Evolutionary conservation across 2,329 filamentous ascomycete species (phyloP).

Genomic region (Penicillium sp.): DNA sequence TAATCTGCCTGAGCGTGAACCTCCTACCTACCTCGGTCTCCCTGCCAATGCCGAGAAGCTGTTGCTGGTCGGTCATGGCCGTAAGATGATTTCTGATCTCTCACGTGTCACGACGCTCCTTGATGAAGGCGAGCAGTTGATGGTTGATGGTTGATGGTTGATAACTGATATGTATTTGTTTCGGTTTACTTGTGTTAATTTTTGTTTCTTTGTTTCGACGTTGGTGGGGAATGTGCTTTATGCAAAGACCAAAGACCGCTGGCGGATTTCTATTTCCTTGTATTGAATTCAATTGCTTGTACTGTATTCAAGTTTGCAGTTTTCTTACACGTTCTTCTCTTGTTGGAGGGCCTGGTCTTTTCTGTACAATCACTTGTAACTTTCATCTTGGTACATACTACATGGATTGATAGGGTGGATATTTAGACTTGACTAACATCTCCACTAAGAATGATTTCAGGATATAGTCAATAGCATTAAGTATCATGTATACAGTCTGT

Average conservation of each 20-base stretch:
- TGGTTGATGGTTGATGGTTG: conserved; percentile 72
- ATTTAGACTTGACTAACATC: not conserved
- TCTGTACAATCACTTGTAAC: conserved; percentile 1
- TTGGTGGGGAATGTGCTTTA: not conserved
- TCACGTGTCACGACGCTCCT: conserved; percentile 81
- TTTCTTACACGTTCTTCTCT: conserved; percentile 12
- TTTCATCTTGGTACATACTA: not conserved
- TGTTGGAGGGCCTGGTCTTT: not conserved
- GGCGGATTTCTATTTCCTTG: conserved; percentile 8
- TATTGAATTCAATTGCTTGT: conserved; percentile 9
- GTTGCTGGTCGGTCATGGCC: conserved; percentile 81
- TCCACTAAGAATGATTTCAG: conserved; percentile 1
- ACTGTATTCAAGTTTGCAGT: conserved; percentile 6
- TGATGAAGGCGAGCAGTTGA: conserved; percentile 90
- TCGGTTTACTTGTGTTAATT: not conserved
- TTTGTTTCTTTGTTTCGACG: not conserved
- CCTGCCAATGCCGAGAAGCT: conserved; percentile 97
- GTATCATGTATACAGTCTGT: conserved; percentile 31
- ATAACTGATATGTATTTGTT: conserved; percentile 42
- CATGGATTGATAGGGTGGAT: not conserved
- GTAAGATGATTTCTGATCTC: conserved; percentile 79
- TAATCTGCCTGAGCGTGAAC: conserved; percentile 87
- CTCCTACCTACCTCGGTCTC: conserved; percentile 88
- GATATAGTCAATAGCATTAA: conserved; percentile 30
- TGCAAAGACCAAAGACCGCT: conserved; percentile 6